Percentiles rank a stretch among this genome's conserved stretches.
Evolutionary conservation across 1,139 yeast genomes (phyloP).

Genomic region (Geotrichum histeridarum): DNA sequence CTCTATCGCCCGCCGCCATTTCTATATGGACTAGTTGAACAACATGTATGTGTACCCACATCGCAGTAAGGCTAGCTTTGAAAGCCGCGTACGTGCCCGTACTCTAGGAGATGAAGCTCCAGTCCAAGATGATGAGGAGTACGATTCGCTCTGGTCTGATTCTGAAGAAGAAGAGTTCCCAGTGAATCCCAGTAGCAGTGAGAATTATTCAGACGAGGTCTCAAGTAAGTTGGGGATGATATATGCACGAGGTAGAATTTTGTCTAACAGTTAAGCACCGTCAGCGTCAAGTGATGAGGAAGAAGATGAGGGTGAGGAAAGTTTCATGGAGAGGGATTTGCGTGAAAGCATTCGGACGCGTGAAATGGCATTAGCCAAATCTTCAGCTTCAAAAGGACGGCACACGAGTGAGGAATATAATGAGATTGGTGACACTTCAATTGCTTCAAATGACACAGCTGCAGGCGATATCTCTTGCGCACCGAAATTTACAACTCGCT

Average conservation of each 20-base stretch:
- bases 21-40: not conserved
- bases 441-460: not conserved
- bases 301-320: conserved; percentile 4
- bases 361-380: not conserved
- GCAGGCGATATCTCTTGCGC: not conserved
- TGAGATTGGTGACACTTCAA: not conserved
- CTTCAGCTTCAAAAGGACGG: not conserved
- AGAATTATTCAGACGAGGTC: conserved; percentile 10
- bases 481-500: not conserved
- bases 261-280: conserved; percentile 1
- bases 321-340: conserved; percentile 4
- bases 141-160: conserved; percentile 26
- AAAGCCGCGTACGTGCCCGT: conserved; percentile 9
- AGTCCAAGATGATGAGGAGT: conserved; percentile 18
- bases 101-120: not conserved
- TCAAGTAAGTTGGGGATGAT: conserved; percentile 1
- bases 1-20: not conserved
- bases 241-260: not conserved
- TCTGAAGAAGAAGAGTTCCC: conserved; percentile 27
- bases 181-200: conserved; percentile 20
- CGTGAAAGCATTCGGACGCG: conserved; percentile 12
- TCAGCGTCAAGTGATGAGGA: conserved; percentile 8
- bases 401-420: not conserved
- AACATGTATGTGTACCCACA: conserved; percentile 14
- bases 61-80: conserved; percentile 7